Evolutionary conservation across 2,329 filamentous ascomycete species (phyloP).

Genomic region (Alternaria triticina): DNA sequence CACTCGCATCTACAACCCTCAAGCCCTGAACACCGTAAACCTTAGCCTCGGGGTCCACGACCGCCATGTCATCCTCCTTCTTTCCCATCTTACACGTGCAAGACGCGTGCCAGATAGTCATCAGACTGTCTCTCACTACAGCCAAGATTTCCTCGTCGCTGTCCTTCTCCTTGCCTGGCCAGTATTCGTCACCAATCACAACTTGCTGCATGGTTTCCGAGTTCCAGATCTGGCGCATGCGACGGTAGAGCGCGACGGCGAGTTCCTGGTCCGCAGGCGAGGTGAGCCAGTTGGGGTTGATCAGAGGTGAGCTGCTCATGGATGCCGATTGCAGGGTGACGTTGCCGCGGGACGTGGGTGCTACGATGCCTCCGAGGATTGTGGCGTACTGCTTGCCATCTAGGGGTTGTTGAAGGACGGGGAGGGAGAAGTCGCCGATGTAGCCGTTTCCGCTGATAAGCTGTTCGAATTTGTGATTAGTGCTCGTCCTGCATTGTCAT

Average conservation of each 20-base stretch:
- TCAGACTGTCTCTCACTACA: background rate
- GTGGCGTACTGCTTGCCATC: background rate
- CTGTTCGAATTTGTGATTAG: background rate
- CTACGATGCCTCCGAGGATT: background rate
- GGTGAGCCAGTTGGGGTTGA: constrained; percentile 46
- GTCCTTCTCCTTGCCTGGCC: background rate
- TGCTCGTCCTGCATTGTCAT: background rate
- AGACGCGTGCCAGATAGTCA: constrained; percentile 25
- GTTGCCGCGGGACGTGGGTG: constrained; percentile 25
- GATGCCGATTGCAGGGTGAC: constrained; percentile 37
- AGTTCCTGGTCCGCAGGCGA: constrained; percentile 36
- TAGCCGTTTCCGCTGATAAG: background rate
- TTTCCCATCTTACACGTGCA: constrained; percentile 40
- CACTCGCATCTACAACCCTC: constrained; percentile 1
- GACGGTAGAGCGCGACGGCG: constrained; percentile 34
- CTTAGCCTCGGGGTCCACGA: constrained; percentile 40
- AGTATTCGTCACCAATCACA: background rate
- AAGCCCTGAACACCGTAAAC: constrained; percentile 30
- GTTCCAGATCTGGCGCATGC: constrained; percentile 15
- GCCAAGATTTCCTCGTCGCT: background rate
- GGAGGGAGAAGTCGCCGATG: background rate
- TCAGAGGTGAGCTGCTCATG: constrained; percentile 31
- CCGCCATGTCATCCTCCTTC: constrained; percentile 33
- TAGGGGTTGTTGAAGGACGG: background rate
- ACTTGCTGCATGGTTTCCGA: background rate